phyloP scores from a whole-genome alignment of 192 early-diverging fungal species.

The Gonapodya sp. region DNA sequence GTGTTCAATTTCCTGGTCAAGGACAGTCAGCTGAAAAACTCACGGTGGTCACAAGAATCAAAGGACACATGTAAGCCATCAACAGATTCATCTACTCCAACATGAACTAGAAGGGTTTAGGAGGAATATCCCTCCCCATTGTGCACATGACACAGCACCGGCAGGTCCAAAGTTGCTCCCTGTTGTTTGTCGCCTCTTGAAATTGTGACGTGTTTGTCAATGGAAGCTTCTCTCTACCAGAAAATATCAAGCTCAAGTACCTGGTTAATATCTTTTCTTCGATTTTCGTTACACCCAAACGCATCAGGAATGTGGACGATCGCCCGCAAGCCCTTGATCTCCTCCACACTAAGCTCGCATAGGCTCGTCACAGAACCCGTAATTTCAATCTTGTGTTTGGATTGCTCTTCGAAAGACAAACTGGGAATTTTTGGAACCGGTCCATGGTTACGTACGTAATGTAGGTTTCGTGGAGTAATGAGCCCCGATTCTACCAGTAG shows the following conservation, averaged over 20 bases:
- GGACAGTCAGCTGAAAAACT: neutral
- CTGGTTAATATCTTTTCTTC: constrained; percentile 61
- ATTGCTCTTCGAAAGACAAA: constrained; percentile 22
- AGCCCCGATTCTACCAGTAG: constrained; percentile 34
- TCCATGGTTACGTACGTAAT: constrained; percentile 66
- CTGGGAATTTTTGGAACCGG: constrained; percentile 30
- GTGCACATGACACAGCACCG: constrained; percentile 38
- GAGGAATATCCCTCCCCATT: constrained; percentile 53
- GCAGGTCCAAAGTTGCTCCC: constrained; percentile 56
- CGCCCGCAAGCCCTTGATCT: constrained; percentile 27
- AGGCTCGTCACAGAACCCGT: constrained; percentile 27
- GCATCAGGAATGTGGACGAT: constrained; percentile 39
- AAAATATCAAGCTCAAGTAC: too few species aligned
- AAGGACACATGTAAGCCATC: constrained; percentile 12
- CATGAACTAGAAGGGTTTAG: constrained; percentile 20
- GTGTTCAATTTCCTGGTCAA: neutral
- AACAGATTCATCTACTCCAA: neutral
- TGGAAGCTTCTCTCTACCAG: too few species aligned
- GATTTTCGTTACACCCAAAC: constrained; percentile 53
- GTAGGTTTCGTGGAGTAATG: constrained; percentile 45
- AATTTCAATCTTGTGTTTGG: constrained; percentile 31
- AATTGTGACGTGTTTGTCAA: too few species aligned
- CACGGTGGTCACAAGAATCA: neutral
- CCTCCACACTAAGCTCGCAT: constrained; percentile 16
- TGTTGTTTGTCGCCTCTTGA: constrained; percentile 36